Evolutionary conservation across 768 basidiomycete genomes (phyloP).

Genomic region (Boletus reticulatus): DNA sequence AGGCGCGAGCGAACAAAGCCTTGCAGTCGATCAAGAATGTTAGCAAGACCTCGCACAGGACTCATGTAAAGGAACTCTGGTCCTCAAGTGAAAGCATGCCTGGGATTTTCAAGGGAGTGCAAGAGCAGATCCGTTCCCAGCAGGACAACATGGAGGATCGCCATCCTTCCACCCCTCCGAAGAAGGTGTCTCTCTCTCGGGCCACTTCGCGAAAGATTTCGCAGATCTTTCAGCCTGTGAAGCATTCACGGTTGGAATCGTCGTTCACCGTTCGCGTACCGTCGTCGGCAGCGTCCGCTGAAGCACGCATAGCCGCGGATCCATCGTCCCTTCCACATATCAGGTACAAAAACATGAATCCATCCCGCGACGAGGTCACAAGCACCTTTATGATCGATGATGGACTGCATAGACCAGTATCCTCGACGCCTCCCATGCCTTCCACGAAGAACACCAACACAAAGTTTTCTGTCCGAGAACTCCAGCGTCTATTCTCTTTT

Average conservation of each 20-base stretch:
- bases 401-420: constrained; percentile 24
- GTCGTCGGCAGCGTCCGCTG: constrained; percentile 23
- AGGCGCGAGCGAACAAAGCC: constrained; percentile 45
- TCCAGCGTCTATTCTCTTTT: constrained; percentile 33
- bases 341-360: constrained; percentile 26
- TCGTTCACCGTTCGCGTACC: constrained; percentile 23
- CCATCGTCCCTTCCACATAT: constrained; percentile 7
- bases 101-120: constrained; percentile 25
- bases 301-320: constrained; percentile 6
- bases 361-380: constrained; percentile 17
- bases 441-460: constrained; percentile 26
- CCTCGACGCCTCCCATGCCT: constrained; percentile 36
- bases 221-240: constrained; percentile 23
- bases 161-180: constrained; percentile 13
- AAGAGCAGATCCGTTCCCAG: constrained; percentile 21
- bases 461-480: constrained; percentile 37
- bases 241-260: constrained; percentile 27
- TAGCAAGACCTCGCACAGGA: constrained; percentile 34
- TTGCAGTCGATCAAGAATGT: constrained; percentile 46
- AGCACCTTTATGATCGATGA: constrained; percentile 11
- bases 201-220: constrained; percentile 33
- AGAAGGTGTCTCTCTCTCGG: constrained; percentile 28
- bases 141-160: constrained; percentile 12
- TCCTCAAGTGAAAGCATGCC: constrained; percentile 28
- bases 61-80: constrained; percentile 41